Base-by-base conservation (phyloP, 768 basidiomycete species). In the Phanerochaete sordida region DNA sequence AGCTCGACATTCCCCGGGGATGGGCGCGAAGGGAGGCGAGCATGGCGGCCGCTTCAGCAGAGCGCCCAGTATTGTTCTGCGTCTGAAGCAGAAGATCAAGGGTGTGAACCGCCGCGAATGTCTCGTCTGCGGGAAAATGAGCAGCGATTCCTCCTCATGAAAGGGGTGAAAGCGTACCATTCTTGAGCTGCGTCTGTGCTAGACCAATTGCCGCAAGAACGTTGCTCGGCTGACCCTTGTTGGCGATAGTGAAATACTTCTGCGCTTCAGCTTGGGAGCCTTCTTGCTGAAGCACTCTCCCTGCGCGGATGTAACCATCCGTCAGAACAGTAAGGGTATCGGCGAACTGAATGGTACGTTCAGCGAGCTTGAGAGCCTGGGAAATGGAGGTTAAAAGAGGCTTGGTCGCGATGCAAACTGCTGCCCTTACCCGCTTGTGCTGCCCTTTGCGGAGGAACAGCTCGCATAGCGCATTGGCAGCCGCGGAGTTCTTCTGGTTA, bases 291-390 rank as follows among this genome's bases (percentile, higher is more conserved):
- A 86, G 80, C 2, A 91, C 86, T 19, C 93, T 84, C 1, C 87
- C 96, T 15, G 95, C 87, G 31, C 90, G 82, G 16, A 95, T 74
- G 68, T 94, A 91, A 2, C 94, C 90, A 66, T 97, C 95, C 0
- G 91, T 89, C 28, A 95, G 79, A 16, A 96, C 77, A 0, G 91
- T 81, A 31, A 93, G 78, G 0, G 91, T 93, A 66, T 98, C 96
- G 0, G 95, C 90, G 68, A 91, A 97, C 69, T 98, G 95, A 43
- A 98, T 87, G 0, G 95, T 90, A 54, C 95, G 84, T 68, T 98
- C 97, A 24, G 94, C 95, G 21, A 98, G 78, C 77, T 98, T 99
- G 46, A 96, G 72, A 0, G 94, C 93, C 87, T 94, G 57, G 0
- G 47, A 28, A 21, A 56, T 6, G 15, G 26, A 46, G 8, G 35